Evolutionary conservation across 2,329 filamentous ascomycete genomes (phyloP), one percentile per base, ranked within the genome.

Genomic region (Phoma sp.): DNA sequence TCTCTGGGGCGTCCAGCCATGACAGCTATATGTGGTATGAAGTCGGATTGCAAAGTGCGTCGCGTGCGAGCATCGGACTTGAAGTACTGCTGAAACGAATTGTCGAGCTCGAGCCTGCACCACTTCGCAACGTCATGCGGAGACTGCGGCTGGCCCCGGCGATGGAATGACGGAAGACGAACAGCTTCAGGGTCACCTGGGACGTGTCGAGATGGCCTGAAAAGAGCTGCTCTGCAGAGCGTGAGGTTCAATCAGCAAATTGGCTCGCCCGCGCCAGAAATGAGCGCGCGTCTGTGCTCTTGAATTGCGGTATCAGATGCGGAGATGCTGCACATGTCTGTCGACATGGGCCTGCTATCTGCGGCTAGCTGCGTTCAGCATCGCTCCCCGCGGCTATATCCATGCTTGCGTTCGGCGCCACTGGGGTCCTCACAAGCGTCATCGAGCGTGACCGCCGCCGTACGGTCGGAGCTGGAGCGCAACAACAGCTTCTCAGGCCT

Each of bases 1-100:
- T 73, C 63, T 41, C 66, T 68, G 6, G 76, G 71, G 48, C 68
- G 62, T 35, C 62, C 67, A 35, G 70, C 58, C 67, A 74, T 73
- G 55, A 23, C 59, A 45, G 55, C 53, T 53, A 44, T 52, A 30
- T 57, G 27, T 18, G 13, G 42, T 25, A 22, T 36, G 10, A n/a
- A 39, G 39, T 33, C 42, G 42, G 37, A 32, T 32, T 32, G 46
- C 52, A 33, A 13, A 29, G 41, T 37, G 50, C 51, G 61, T 67
- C 64, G 66, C 58, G 64, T 66, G 66, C 59, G 53, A 53, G 58
- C 67, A 67, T 67, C 48, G 63, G 62, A 55, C 47, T 56, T 57
- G 58, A 41, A 36, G 51, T 55, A 58, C 45, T 57, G 38, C 57
- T 67, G 64, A 64, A 64, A 65, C 58, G 56, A 55, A 55, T 53